These are phyloP conservation scores for Gnomoniopsis sp. DNA, from an alignment of 2,329 filamentous ascomycete species.

Conservation along the genomic window DNA sequence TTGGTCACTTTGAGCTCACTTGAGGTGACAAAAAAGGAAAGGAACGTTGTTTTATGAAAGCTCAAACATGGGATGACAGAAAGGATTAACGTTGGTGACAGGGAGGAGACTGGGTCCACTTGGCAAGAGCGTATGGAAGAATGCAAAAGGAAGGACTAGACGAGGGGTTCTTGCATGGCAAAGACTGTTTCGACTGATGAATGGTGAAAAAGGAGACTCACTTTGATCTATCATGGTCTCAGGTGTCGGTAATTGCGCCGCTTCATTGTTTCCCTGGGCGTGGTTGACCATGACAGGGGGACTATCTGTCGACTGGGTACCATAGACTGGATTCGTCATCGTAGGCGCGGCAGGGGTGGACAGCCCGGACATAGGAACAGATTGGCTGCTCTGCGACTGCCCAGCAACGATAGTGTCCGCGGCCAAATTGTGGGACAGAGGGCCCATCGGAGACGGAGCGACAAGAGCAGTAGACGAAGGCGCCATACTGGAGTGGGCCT, in stretches of 20 bases:
- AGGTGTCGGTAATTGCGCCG: slow-evolving; percentile 32
- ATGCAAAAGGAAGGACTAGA: background rate
- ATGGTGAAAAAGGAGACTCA: slow-evolving; percentile 13
- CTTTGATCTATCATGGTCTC: slow-evolving; percentile 30
- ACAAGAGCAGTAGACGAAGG: slow-evolving; percentile 4
- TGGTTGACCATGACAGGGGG: slow-evolving; percentile 25
- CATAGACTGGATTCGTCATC: slow-evolving; percentile 21
- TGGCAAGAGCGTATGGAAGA: background rate
- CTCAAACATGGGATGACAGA: too few species aligned
- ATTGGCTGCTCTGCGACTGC: slow-evolving; percentile 5
- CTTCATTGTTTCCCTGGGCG: slow-evolving; percentile 27
- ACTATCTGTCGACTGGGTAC: slow-evolving; percentile 24
- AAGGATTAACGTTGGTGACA: too few species aligned
- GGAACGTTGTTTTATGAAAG: too few species aligned
- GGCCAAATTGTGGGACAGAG: slow-evolving; percentile 8
- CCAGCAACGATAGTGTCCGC: background rate
- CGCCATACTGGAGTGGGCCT: slow-evolving; percentile 25
- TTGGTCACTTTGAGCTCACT: too few species aligned
- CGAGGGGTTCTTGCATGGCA: background rate
- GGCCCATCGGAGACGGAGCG: slow-evolving; percentile 2
- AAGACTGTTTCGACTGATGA: background rate
- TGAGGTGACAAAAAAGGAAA: too few species aligned
- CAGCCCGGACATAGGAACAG: slow-evolving; percentile 5
- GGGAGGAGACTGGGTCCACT: too few species aligned
- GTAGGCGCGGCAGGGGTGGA: slow-evolving; percentile 12